Percentiles rank a stretch among this genome's conserved stretches.
phyloP scores from a whole-genome alignment of 768 basidiomycete species.

The Calocybe indica region DNA sequence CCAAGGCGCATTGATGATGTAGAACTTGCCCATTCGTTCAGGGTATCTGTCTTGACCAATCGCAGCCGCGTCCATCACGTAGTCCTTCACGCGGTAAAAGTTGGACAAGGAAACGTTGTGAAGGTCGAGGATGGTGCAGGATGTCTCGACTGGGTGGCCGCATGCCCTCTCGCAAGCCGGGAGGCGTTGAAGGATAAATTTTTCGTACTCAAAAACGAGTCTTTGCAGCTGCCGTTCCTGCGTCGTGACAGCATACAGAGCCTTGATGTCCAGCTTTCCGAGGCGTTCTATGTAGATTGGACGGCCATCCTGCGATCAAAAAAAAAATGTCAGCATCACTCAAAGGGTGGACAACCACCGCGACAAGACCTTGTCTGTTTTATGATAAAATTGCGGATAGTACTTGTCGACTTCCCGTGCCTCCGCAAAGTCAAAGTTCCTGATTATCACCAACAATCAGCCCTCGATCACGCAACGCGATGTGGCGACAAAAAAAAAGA shows the following conservation, averaged over 20 bases:
- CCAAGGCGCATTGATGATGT: conserved; percentile 97
- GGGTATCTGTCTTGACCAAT: conserved; percentile 93
- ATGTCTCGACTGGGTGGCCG: conserved; percentile 92
- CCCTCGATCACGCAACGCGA: not conserved
- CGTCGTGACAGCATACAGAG: conserved; percentile 77
- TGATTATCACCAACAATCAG: conserved; percentile 18
- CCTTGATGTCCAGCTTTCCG: conserved; percentile 82
- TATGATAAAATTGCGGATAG: conserved; percentile 96
- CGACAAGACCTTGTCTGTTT: conserved; percentile 75
- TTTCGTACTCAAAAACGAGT: conserved; percentile 92
- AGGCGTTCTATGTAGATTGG: conserved; percentile 94
- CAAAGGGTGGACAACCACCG: not conserved
- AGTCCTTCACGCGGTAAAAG: conserved; percentile 92
- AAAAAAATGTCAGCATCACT: not conserved
- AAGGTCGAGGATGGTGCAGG: conserved; percentile 96
- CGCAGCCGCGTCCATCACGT: conserved; percentile 65
- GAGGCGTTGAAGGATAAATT: conserved; percentile 72
- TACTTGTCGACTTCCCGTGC: conserved; percentile 80
- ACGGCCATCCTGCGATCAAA: conserved; percentile 68
- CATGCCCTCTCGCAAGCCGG: conserved; percentile 66
- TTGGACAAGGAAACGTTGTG: conserved; percentile 58
- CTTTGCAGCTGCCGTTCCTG: conserved; percentile 84
- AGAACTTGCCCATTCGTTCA: conserved; percentile 96
- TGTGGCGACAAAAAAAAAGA: conserved; percentile 3
- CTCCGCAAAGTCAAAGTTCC: conserved; percentile 85